Base-by-base conservation (phyloP, 306 rosid species). In the Pterocarpus macrocarpus region DNA sequence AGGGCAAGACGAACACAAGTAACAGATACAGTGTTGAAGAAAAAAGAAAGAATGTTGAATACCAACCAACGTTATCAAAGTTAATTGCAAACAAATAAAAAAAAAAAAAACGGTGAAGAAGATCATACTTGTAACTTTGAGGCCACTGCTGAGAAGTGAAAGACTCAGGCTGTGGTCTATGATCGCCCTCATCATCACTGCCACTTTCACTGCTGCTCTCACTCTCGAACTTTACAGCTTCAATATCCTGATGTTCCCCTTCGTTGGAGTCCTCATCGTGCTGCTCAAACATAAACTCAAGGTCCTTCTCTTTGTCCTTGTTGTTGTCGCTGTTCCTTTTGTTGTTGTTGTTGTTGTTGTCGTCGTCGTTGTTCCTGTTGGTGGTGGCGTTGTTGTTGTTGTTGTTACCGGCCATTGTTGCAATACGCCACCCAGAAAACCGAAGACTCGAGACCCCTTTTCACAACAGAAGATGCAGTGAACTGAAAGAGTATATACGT, bases 121-220 rank as follows among this genome's bases (percentile, higher is more conserved):
- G 30, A 8, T 55, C 5, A 55, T 61, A 94, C 98, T 81, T 90
- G 89, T 89, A 94, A 89, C 97, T 94, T 79, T 81, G 94, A 13
- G 98, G 98, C 98, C 98, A 94, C 75, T 81, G 90, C 7, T 85
- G 92, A 79, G 97, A 91, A 77, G 85, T 39, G 84, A 93, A 88
- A 81, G 88, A 80, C 11, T 53, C 74, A n/a, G 28, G 74, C 15
- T 64, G 36, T 8, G 79, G 35, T 57, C 22, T 85, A 1, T 16
- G 32, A 15, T 55, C 8, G 7, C 35, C 85, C 0, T 84, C 86
- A 2, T n/a, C 80, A 50, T 71, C 88, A 33, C 77, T 49, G 36
- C 32, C 59, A 44, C 63, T 12, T 8, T n/a, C 76, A 43, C 17
- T 66, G 73, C 81, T 58, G 43, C 83, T 65, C 14, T 81, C 88